These are phyloP conservation scores for Panus rudis DNA, from an alignment of 768 basidiomycete species.

Conservation along the genomic window DNA sequence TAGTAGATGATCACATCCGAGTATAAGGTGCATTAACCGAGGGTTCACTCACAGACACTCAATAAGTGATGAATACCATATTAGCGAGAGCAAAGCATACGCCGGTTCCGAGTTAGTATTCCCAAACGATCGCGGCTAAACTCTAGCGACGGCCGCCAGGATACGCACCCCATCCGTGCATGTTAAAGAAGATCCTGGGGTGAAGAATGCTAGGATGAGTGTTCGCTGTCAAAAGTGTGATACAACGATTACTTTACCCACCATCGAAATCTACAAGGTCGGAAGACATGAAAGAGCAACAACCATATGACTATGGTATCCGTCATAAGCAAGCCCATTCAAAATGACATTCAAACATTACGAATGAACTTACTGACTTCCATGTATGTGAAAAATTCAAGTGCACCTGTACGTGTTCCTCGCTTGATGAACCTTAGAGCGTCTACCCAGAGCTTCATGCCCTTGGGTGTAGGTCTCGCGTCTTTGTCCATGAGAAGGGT, in stretches of 20 bases:
- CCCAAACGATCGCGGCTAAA: too few relatives aligned
- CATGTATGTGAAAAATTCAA: slow-evolving; percentile 52
- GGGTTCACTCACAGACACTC: too few relatives aligned
- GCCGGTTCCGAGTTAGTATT: too few relatives aligned
- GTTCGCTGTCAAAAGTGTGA: neutral
- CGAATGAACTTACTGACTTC: slow-evolving; percentile 41
- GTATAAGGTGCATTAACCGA: too few relatives aligned
- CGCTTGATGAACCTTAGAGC: slow-evolving; percentile 43
- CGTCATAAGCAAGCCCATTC: neutral
- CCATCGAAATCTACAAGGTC: slow-evolving; percentile 38
- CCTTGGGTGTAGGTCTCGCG: slow-evolving; percentile 37
- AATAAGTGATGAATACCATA: too few relatives aligned
- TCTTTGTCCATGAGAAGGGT: slow-evolving; percentile 40
- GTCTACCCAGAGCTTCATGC: slow-evolving; percentile 55
- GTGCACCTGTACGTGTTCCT: slow-evolving; percentile 38
- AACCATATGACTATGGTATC: slow-evolving; percentile 32
- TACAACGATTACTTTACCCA: slow-evolving; percentile 15
- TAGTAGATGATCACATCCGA: too few relatives aligned
- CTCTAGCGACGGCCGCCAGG: too few relatives aligned
- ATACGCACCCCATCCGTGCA: slow-evolving; percentile 42
- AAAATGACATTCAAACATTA: slow-evolving; percentile 3
- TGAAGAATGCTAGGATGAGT: slow-evolving; percentile 10
- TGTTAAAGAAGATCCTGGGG: slow-evolving; percentile 37
- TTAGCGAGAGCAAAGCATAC: too few relatives aligned
- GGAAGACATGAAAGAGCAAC: slow-evolving; percentile 37